Conservation (phyloP, 257 asterid genomes). For the Voacanga thouarsii region DNA sequence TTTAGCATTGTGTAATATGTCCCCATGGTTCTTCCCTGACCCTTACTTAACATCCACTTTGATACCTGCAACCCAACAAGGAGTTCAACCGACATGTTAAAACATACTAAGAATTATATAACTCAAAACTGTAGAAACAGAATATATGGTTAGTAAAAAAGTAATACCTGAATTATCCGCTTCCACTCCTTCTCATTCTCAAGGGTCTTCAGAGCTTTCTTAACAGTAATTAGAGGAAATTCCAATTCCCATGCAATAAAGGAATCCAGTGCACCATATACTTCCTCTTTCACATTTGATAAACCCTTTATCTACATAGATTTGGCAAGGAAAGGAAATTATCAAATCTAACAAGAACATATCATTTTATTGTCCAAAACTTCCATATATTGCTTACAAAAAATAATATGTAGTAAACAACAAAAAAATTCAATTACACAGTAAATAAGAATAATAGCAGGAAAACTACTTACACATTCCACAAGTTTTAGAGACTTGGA, state of each 20-base stretch:
- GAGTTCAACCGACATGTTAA: background rate
- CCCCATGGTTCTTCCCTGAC: constrained; percentile 98
- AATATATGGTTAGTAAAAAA: background rate
- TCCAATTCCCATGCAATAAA: constrained; percentile 98
- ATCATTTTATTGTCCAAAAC: background rate
- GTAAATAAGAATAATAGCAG: constrained; percentile 1
- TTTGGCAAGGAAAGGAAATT: background rate
- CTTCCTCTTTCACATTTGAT: constrained; percentile 95
- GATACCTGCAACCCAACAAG: constrained; percentile 44
- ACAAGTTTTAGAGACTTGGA: constrained; percentile 81
- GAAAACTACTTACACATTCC: constrained; percentile 63
- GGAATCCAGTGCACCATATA: constrained; percentile 91
- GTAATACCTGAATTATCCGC: constrained; percentile 76
- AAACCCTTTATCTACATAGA: constrained; percentile 64
- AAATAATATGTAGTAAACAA: background rate
- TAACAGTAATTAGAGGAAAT: constrained; percentile 84
- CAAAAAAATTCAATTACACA: background rate
- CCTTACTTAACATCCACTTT: constrained; percentile 97
- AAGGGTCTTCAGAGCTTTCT: constrained; percentile 84
- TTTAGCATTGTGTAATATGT: constrained; percentile 73
- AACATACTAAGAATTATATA: constrained; percentile 11
- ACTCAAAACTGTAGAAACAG: background rate
- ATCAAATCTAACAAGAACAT: background rate
- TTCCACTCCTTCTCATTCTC: constrained; percentile 85
- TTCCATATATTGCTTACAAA: background rate